Evolutionary conservation across 441 rosid genomes (phyloP).

Genomic region (Pelargonium fulgidum): DNA sequence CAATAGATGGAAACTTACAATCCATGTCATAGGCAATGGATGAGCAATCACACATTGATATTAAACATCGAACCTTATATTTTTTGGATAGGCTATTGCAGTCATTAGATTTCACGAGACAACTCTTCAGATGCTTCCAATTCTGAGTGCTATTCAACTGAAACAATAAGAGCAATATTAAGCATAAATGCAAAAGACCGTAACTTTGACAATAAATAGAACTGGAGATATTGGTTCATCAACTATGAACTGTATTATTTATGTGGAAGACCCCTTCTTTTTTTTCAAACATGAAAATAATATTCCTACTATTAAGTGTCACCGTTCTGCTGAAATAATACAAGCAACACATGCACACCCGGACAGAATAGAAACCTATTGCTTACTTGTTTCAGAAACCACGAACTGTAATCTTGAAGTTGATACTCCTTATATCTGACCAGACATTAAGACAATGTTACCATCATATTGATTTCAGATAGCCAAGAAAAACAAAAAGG

Average conservation of each 20-base stretch:
- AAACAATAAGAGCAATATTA: conserved; percentile 12
- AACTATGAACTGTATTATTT: not conserved
- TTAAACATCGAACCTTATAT: conserved; percentile 48
- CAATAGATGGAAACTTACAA: conserved; percentile 20
- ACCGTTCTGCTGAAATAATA: too few species aligned
- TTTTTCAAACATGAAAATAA: not conserved
- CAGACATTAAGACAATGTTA: conserved; percentile 18
- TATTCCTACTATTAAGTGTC: too few species aligned
- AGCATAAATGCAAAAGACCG: not conserved
- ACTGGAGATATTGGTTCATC: not conserved
- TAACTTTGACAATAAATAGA: not conserved
- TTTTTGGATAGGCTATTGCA: conserved; percentile 56
- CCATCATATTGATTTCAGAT: conserved; percentile 11
- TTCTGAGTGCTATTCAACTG: conserved; percentile 63
- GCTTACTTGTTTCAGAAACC: conserved; percentile 72
- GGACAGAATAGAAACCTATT: not conserved
- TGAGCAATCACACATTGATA: not conserved
- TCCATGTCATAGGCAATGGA: conserved; percentile 11
- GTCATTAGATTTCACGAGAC: conserved; percentile 82
- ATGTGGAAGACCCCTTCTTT: too few species aligned
- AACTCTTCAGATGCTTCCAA: conserved; percentile 73
- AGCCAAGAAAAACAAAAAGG: not conserved
- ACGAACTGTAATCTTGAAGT: conserved; percentile 79
- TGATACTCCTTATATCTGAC: conserved; percentile 87
- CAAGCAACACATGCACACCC: too few species aligned